phyloP scores from a whole-genome alignment of 2,329 filamentous ascomycete species.

The Fusarium sp. region DNA sequence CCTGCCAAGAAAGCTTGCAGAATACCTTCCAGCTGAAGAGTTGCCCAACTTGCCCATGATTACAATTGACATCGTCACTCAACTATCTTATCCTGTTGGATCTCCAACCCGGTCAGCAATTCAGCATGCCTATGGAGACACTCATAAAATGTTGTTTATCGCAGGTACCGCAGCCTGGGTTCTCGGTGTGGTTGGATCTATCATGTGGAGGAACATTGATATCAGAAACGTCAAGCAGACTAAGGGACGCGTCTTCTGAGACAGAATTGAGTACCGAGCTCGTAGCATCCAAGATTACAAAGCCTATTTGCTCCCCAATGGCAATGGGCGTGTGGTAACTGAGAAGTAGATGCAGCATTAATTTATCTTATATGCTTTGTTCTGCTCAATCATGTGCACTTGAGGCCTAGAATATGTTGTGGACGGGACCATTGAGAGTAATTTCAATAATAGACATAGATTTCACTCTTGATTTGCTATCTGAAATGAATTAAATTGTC shows the following conservation, averaged over 20 bases:
- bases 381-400: too few relatives aligned
- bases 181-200: constrained; percentile 13
- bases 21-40: constrained; percentile 53
- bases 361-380: too few relatives aligned
- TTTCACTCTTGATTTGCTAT: neutral
- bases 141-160: constrained; percentile 22
- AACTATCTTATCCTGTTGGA: constrained; percentile 27
- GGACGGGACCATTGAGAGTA: too few relatives aligned
- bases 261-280: too few relatives aligned
- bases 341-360: too few relatives aligned
- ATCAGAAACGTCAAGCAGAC: constrained; percentile 30
- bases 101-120: constrained; percentile 26
- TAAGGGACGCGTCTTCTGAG: constrained; percentile 25
- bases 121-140: constrained; percentile 32
- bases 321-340: too few relatives aligned
- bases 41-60: constrained; percentile 57
- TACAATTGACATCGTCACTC: constrained; percentile 25
- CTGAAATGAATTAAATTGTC: neutral
- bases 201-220: constrained; percentile 31
- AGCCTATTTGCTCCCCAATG: too few relatives aligned
- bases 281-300: too few relatives aligned
- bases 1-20: constrained; percentile 55
- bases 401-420: too few relatives aligned
- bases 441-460: too few relatives aligned
- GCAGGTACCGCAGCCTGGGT: constrained; percentile 20